Evolutionary conservation across 1,139 yeast genomes (phyloP), one percentile per base, ranked within the genome.

Genomic region (Sugiyamaella pinicola): DNA sequence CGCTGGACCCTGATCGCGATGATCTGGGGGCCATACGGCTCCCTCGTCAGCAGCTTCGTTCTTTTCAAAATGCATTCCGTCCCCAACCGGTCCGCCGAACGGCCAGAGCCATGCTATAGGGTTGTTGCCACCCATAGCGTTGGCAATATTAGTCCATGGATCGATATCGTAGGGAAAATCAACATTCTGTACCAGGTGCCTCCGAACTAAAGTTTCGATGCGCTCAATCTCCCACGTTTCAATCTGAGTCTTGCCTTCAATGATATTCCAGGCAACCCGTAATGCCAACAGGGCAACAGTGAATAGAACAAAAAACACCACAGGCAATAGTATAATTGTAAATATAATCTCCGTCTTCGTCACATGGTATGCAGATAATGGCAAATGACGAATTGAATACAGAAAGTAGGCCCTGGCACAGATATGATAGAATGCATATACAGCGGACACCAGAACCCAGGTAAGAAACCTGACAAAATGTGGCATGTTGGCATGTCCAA

Each of bases 171-270:
- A 93, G 0, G 98, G 98, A 65, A 93, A 93, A 0, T 63, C 69
- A n/a, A 63, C 66, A n/a, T 56, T 54, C 1, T 59, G 59, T 15
- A 64, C 61, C 34, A 69, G 55, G 13, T 61, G 59, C 3, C 72
- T 64, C n/a, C 74, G 75, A 55, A 84, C 77, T 60, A 85, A 87
- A 7, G 83, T 75, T 53, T 83, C 89, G 1, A 89, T 73, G 56
- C 98, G 77, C 60, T 93, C 98, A 71, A 78, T 72, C 63, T 93
- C 98, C 99, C 99, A 93, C 2, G 79, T 75, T 69, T 93, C 99
- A 54, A 93, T 91, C 67, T 89, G 96, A 2, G 98, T 84, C 79
- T 82, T 85, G n/a, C 97, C 96, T 38, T 75, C 73, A 50, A 81
- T 65, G 2, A 79, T 62, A 63, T 84, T 82, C 50, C 75, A 68